phyloP scores from a whole-genome alignment of 1,284 basidiomycete genomes.

The Fomitopsis schrenkii region DNA sequence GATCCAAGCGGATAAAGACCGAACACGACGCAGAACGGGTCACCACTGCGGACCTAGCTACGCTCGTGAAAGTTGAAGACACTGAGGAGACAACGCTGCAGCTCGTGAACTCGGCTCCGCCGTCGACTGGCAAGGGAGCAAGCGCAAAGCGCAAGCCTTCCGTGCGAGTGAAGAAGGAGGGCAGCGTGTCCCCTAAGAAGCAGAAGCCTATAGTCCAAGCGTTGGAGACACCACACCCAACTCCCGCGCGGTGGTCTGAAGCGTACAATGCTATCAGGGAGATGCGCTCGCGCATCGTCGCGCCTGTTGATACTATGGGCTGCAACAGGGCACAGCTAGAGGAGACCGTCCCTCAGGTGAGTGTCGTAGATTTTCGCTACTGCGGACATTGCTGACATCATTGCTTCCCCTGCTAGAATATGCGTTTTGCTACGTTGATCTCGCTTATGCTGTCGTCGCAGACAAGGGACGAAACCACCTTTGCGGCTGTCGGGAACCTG shows the following conservation, averaged over 20 bases:
- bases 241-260: conserved; percentile 71
- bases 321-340: conserved; percentile 66
- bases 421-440: conserved; percentile 82
- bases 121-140: conserved; percentile 2
- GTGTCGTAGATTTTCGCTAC: conserved; percentile 3
- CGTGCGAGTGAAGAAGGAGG: conserved; percentile 7
- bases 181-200: conserved; percentile 33
- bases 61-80: background rate
- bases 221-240: conserved; percentile 68
- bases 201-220: conserved; percentile 48
- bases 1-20: background rate
- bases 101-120: background rate
- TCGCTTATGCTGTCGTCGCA: conserved; percentile 95
- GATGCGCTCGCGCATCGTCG: conserved; percentile 71
- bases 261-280: conserved; percentile 73
- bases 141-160: background rate
- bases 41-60: too few species aligned
- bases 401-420: conserved; percentile 45
- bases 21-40: background rate
- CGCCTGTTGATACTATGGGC: conserved; percentile 93
- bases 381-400: background rate
- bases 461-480: conserved; percentile 90
- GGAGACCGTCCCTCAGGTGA: conserved; percentile 66
- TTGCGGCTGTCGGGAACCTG: conserved; percentile 78
- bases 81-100: background rate